Evolutionary conservation across 306 rosid species (phyloP), one percentile per base, ranked within the genome.

Genomic region (Cucurbita moschata): DNA sequence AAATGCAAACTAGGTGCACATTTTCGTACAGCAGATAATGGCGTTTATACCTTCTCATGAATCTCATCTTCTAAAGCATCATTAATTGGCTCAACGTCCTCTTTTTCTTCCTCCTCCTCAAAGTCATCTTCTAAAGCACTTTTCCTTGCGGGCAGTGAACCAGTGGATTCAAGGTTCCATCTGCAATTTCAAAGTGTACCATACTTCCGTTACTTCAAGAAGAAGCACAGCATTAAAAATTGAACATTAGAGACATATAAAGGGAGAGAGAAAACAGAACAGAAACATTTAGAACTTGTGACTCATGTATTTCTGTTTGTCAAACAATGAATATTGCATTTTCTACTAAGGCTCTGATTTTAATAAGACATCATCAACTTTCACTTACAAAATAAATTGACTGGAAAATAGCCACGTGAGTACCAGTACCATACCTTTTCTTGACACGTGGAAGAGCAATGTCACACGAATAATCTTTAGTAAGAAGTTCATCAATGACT

Each of bases 41-140:
- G 61, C 8, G 5, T 49, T 57, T 5, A 54, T 40, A 91, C 97
- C 90, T 89, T 89, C 53, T 86, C 99, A 51, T 85, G 84, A 61
- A 73, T 78, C 52, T 79, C 95, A 77, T 89, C 96, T 73, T 89
- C 96, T 15, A 84, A 11, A 65, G 78, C 87, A 44, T 88, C 97
- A 78, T 50, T 88, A 79, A 88, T 89, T 54, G 88, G 90, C 40
- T 88, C 96, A 66, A 80, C 85, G 66, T 95, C 99, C 79, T 91
- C 99, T 77, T 89, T 95, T 80, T 94, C 99, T 79, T 94, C 98
- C 78, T 94, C 97, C 84, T 95, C 99, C 85, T 95, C 99, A 82
- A 91, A 95, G 83, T 95, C 99, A 52, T 91, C 99, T 75, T 95
- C 99, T 79, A 95, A 84, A 13, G 96, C 99, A 77, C 99, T 95